These are phyloP conservation scores for Phaffomyces antillensis DNA, from an alignment of 805 yeast species.

Conservation along the genomic window DNA sequence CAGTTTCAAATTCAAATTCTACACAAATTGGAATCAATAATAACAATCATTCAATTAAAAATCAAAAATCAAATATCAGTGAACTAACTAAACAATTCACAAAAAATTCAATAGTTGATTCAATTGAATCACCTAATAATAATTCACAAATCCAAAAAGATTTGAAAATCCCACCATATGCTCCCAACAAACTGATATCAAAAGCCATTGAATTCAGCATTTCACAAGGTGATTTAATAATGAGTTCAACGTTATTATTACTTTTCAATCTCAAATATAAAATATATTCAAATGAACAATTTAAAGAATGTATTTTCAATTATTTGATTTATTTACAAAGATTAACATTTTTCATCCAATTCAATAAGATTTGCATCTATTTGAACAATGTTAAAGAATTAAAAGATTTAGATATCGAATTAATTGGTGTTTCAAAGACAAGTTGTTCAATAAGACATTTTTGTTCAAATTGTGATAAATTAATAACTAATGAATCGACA, in stretches of 20 bases:
- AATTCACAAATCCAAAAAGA: not conserved
- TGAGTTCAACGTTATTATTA: conserved; percentile 50
- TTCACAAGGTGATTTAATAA: conserved; percentile 55
- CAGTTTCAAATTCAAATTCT: not conserved
- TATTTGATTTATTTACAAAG: conserved; percentile 51
- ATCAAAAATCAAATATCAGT: conserved; percentile 15
- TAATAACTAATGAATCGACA: conserved; percentile 52
- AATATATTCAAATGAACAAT: conserved; percentile 21
- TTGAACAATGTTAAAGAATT: conserved; percentile 25
- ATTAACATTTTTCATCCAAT: conserved; percentile 44
- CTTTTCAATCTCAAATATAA: conserved; percentile 42
- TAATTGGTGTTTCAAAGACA: conserved; percentile 14
- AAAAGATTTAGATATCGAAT: conserved; percentile 8
- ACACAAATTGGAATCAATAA: no score
- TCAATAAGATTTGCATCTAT: conserved; percentile 47
- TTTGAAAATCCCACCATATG: conserved; percentile 45
- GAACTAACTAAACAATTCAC: conserved; percentile 22
- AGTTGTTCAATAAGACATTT: conserved; percentile 42
- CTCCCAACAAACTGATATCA: conserved; percentile 40
- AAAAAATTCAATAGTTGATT: conserved; percentile 4
- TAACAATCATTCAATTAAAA: conserved; percentile 1
- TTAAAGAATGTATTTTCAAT: conserved; percentile 48
- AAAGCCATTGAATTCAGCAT: conserved; percentile 49
- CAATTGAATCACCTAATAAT: not conserved
- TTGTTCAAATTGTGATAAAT: conserved; percentile 53